Evolutionary conservation across 768 basidiomycete genomes (phyloP).

Genomic region (Hemileccinum impolitum): DNA sequence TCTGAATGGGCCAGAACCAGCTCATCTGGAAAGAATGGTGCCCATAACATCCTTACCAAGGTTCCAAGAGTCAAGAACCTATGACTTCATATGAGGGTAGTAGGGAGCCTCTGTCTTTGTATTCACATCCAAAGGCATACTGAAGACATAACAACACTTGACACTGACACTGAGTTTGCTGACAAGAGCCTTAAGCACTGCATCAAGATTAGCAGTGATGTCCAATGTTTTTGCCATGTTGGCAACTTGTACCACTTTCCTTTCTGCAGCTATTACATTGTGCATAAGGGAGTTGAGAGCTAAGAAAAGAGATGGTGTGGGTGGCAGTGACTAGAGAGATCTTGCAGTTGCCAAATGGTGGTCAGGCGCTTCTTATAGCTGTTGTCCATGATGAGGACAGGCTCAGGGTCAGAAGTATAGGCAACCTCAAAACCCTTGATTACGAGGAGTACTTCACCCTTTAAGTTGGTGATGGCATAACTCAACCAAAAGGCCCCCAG

Average conservation of each 20-base stretch:
- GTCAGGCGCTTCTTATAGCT: constrained; percentile 29
- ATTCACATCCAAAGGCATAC: too few relatives aligned
- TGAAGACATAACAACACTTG: too few relatives aligned
- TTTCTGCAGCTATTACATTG: constrained; percentile 14
- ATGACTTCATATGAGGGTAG: too few relatives aligned
- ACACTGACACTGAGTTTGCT: too few relatives aligned
- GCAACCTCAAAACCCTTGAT: constrained; percentile 34
- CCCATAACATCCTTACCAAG: too few relatives aligned
- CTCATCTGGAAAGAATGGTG: too few relatives aligned
- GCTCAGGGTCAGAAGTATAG: constrained; percentile 25
- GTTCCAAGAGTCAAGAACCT: too few relatives aligned
- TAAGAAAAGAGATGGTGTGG: background rate
- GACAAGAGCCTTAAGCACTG: too few relatives aligned
- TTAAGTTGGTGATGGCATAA: constrained; percentile 25
- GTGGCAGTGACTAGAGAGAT: background rate
- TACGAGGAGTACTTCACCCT: constrained; percentile 30
- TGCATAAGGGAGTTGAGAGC: constrained; percentile 16
- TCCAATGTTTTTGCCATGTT: too few relatives aligned
- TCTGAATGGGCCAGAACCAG: too few relatives aligned
- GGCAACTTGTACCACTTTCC: constrained; percentile 12
- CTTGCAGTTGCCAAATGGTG: constrained; percentile 30
- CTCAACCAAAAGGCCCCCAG: constrained; percentile 16
- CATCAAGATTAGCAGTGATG: too few relatives aligned
- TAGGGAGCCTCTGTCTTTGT: too few relatives aligned
- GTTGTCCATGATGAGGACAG: constrained; percentile 21